Base-by-base conservation (phyloP, 2,329 filamentous ascomycete species). In the Whalleya microplaca region DNA sequence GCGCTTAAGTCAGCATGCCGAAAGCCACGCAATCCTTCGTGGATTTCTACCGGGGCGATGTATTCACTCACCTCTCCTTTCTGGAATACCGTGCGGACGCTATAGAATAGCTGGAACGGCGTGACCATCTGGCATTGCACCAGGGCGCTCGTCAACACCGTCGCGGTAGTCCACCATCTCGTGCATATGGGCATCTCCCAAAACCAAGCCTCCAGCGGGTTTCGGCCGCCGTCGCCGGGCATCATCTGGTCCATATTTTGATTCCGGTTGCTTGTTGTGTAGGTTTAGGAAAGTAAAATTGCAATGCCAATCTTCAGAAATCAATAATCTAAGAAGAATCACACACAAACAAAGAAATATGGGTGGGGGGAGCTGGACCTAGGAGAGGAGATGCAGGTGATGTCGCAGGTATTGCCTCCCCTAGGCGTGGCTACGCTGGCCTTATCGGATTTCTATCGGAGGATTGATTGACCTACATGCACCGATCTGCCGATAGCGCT, bases 131-230 rank as follows among this genome's bases (percentile, higher is more conserved):
- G 87, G 76, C 92, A 98, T 75, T 98, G 95, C 4, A 98, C 92
- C 66, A 98, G 78, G 16, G 92, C 86, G 65, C 92, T 96, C 10
- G 90, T 95, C 55, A 92, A 79, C 42, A 98, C 87, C 0, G 93
- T 96, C 3, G 93, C 92, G 21, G 92, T 93, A 20, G 95, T 98
- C 95, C 95, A 99, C 88, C 91, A 96, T 59, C 95, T 83, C 40
- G 95, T 99, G 75, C 93, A 96, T 21, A 95, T 86, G 2, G 95
- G 95, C 90, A 97, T 97, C 75, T 99, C 95, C 83, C 92, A 97
- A 76, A 97, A 98, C 95, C 95, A 99, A 66, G 94, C 89, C 76
- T 98, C 95, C 7, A 99, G 83, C 42, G 94, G 95, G 69, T 96
- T 79, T 51, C 82, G 80, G 56, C 82, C 84, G 64, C 81, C 84